Evolutionary conservation across 2,329 filamentous ascomycete genomes (phyloP), one percentile per base, ranked within the genome.

Genomic region (Talaromyces sp.): DNA sequence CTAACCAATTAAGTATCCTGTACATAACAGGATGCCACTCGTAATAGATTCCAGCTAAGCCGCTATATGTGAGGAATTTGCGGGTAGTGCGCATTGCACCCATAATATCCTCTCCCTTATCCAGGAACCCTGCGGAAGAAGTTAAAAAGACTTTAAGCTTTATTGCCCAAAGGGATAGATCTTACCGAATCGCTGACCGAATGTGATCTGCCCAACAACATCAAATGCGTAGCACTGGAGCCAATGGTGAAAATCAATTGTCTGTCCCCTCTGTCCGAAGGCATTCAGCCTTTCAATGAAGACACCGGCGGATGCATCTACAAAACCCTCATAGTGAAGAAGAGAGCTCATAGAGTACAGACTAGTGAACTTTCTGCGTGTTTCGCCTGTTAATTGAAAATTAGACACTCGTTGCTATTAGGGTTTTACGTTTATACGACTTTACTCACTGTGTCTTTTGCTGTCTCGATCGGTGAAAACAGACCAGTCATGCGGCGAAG

Each of bases 181-280:
- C 24, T 27, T 27, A 27, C 24, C 24, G 9, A 27, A 27, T 27
- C 24, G 24, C 9, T 27, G 24, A 5, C 70, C 70, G 55, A 65
- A 55, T 6, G 59, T 65, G 10, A 66, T 55, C 29, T 63, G 57
- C 5, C 63, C 63, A 20, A 67, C 58, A 2, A 65, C 63, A 43
- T 67, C 65, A 16, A 62, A 65, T 3, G 63, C 62, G 39, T 61
- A 64, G 9, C 22, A 60, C 35, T 61, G 59, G 49, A 64, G 40
- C 54, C 56, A 65, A 7, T 45, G 32, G 3, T 33, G 47, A 3
- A 63, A 40, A 16, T 63, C 47, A 17, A 60, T 49, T 1, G 48
- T 45, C n/a, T 3, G 11, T 8, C 10, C 5, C 29, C 6, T 27
- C 14, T 22, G 22, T 19, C 20, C 40, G 24, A 49, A 14, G 45